phyloP scores from a whole-genome alignment of 208 protist species.

The Trypanosomatidae sp. region DNA sequence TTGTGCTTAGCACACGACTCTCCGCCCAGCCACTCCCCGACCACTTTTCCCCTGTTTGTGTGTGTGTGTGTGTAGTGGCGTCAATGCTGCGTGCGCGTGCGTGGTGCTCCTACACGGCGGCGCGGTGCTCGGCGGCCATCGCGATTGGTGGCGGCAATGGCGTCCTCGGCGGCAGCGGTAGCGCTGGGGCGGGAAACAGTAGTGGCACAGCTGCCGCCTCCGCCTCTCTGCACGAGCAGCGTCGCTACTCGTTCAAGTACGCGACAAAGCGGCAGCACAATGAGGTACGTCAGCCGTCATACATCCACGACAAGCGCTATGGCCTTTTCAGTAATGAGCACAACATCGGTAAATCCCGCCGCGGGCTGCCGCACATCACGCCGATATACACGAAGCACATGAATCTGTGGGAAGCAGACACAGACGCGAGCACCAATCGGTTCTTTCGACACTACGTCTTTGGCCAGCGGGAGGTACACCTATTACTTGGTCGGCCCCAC shows the following conservation, averaged over 20 bases:
- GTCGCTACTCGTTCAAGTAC: constrained; percentile 88
- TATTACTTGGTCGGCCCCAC: constrained; percentile 70
- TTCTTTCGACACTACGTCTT: constrained; percentile 83
- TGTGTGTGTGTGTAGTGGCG: too few relatives aligned
- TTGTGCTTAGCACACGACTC: too few relatives aligned
- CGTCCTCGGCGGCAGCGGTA: constrained; percentile 12
- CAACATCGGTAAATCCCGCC: constrained; percentile 68
- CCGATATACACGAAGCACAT: constrained; percentile 82
- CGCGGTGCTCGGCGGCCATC: constrained; percentile 19
- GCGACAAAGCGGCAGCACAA: constrained; percentile 73
- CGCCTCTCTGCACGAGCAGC: constrained; percentile 36
- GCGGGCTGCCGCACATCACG: constrained; percentile 73
- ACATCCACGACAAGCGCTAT: constrained; percentile 86
- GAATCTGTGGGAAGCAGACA: constrained; percentile 88
- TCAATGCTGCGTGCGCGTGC: constrained; percentile 25
- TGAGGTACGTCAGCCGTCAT: constrained; percentile 80
- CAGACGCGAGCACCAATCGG: constrained; percentile 82
- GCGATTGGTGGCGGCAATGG: constrained; percentile 25
- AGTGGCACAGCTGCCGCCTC: neutral
- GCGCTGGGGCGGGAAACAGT: neutral
- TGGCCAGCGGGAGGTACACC: constrained; percentile 77
- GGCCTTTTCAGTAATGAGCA: constrained; percentile 83
- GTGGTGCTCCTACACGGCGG: constrained; percentile 15
- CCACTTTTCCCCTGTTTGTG: neutral
- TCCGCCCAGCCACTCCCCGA: neutral